Percentiles rank a stretch among this genome's conserved stretches.
Conservation (phyloP, 495 filamentous ascomycete species). For the Penicillium riverlandense region DNA sequence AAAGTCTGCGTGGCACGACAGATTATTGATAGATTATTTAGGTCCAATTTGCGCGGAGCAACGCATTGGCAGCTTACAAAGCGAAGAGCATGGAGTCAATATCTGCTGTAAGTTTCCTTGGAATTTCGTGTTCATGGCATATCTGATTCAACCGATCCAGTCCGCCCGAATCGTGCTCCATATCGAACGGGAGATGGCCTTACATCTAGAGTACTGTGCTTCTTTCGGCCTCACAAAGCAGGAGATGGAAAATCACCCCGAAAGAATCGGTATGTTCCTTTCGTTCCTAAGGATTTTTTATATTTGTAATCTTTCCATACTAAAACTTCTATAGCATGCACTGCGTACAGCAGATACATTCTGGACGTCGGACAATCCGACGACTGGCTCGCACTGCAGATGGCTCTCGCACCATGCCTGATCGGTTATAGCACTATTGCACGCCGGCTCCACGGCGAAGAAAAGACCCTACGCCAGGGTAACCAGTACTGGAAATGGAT, state of each 20-base stretch:
- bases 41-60: constrained; percentile 81
- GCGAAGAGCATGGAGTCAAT: constrained; percentile 66
- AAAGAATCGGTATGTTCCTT: constrained; percentile 56
- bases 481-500: constrained; percentile 92
- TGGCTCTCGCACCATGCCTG: constrained; percentile 77
- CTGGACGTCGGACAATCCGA: constrained; percentile 83
- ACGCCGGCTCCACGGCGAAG: constrained; percentile 51
- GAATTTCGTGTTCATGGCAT: neutral
- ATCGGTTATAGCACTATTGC: constrained; percentile 81
- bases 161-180: constrained; percentile 65
- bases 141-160: constrained; percentile 26
- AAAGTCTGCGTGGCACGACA: neutral
- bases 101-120: constrained; percentile 40
- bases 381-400: constrained; percentile 76
- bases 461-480: constrained; percentile 47
- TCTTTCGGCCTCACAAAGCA: constrained; percentile 70
- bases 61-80: constrained; percentile 79
- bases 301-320: constrained; percentile 29
- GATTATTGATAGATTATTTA: constrained; percentile 13
- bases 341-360: constrained; percentile 60
- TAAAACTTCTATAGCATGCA: constrained; percentile 27
- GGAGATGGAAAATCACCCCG: constrained; percentile 65
- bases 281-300: constrained; percentile 6
- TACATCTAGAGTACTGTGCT: constrained; percentile 74
- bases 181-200: constrained; percentile 68